Percentiles rank a stretch among this genome's conserved stretches.
phyloP scores from a whole-genome alignment of 345 rosid species.

The Sisymbrium irio region DNA sequence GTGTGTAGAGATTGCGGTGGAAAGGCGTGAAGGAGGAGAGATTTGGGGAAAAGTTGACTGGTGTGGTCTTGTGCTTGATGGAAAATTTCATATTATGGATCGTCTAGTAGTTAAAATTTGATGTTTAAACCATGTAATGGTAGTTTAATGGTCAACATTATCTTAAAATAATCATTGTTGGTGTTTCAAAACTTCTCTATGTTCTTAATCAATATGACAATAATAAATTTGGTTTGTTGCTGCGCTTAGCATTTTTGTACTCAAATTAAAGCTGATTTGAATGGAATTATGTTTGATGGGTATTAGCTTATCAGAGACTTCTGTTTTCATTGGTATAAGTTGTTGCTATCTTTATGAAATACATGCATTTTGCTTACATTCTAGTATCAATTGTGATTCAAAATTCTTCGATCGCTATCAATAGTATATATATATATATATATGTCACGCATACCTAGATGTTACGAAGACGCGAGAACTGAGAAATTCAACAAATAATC shows the following conservation, averaged over 20 bases:
- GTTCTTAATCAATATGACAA: background rate
- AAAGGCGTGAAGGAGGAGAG: background rate
- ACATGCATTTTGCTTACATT: too few relatives aligned
- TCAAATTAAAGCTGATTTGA: background rate
- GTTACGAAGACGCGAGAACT: background rate
- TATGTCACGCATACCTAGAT: background rate
- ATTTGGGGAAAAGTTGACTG: background rate
- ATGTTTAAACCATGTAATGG: background rate
- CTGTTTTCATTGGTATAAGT: too few relatives aligned
- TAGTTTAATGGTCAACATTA: background rate
- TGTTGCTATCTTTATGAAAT: too few relatives aligned
- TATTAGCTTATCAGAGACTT: too few relatives aligned
- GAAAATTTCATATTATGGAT: background rate
- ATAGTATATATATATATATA: too few relatives aligned
- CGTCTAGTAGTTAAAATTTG: background rate
- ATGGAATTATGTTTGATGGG: background rate
- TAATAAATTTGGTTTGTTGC: background rate
- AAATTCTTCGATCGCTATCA: too few relatives aligned
- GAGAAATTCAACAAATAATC: too few relatives aligned
- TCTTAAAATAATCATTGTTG: background rate
- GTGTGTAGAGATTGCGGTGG: background rate
- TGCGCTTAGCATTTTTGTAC: background rate
- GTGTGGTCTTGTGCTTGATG: conserved; percentile 5
- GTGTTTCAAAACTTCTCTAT: background rate
- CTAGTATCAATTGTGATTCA: too few relatives aligned